Evolutionary conservation across 768 basidiomycete species (phyloP), one percentile per base, ranked within the genome.

Genomic region (Lentinula boryana): DNA sequence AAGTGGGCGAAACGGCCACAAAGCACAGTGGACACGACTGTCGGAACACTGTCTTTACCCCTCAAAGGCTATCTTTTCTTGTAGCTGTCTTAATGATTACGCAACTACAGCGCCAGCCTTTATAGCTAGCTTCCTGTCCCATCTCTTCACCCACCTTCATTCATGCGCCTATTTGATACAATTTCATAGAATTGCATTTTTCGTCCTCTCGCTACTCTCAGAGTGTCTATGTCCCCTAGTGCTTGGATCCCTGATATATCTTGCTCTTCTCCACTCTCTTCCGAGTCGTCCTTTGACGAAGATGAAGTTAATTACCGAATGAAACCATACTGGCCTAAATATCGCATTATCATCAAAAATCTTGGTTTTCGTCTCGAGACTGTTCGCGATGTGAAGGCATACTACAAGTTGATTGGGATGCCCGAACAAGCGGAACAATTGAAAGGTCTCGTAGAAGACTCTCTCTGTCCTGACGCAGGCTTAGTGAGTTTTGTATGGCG

Each of bases 341-440:
- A 88, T 68, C 74, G 78, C 10, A 60, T 66, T 51, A 60, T 82
- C 35, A 72, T 89, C 51, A 71, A 77, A 48, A 60, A 69, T 60
- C 77, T 78, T 48, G 89, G 87, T 4, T 84, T 84, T 66, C 81
- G 76, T 38, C 81, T 91, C 1, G 87, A 91, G 64, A 91, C 88
- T 31, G 81, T 83, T 44, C 76, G 78, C 53, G 88, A 89, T 65
- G 89, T 86, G 31, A 84, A 80, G 69, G 76, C 78, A 16, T 81
- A 79, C 64, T 89, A 89, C 66, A 75, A 61, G 5, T 65, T 56
- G 3, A 44, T 36, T 23, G 41, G 50, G 15, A 33, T 16, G 31
- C 48, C 58, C 27, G 16, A 18, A 33, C n/a, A 16, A 15, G 38
- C 35, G 12, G 58, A 41, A 36, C 56, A 68, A 40, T 74, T 70